These are phyloP conservation scores for Irpex lacteus DNA, from an alignment of 1,284 basidiomycete genomes.

Conservation along the genomic window DNA sequence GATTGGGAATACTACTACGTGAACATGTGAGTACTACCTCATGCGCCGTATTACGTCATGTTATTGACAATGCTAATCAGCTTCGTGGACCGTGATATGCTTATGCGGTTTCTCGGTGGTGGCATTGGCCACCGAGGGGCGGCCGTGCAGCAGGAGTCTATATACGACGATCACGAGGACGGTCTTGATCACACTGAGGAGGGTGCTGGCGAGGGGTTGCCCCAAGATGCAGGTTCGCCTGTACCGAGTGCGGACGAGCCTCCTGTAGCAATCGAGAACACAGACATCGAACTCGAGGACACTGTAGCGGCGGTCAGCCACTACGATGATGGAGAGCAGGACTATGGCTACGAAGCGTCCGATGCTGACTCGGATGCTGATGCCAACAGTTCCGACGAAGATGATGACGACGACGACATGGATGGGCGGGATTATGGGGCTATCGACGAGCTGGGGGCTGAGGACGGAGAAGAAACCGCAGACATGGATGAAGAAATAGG, in stretches of 20 bases:
- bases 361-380: neutral
- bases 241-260: too few relatives aligned
- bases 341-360: neutral
- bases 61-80: conserved; percentile 8
- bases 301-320: too few relatives aligned
- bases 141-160: neutral
- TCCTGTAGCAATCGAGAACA: too few relatives aligned
- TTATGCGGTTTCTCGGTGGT: conserved; percentile 23
- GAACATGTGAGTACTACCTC: conserved; percentile 15
- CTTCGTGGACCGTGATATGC: conserved; percentile 29
- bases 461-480: neutral
- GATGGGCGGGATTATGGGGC: neutral
- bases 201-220: too few relatives aligned
- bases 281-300: too few relatives aligned
- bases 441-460: neutral
- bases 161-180: neutral
- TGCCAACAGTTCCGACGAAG: too few relatives aligned
- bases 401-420: neutral
- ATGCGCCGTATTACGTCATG: too few relatives aligned
- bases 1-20: conserved; percentile 20
- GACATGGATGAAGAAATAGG: too few relatives aligned
- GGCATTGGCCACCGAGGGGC: conserved; percentile 22
- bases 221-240: too few relatives aligned
- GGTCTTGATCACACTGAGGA: neutral
- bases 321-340: neutral